Evolutionary conservation across 345 rosid genomes (phyloP), one percentile per base, ranked within the genome.

Genomic region (Garcia nutans): DNA sequence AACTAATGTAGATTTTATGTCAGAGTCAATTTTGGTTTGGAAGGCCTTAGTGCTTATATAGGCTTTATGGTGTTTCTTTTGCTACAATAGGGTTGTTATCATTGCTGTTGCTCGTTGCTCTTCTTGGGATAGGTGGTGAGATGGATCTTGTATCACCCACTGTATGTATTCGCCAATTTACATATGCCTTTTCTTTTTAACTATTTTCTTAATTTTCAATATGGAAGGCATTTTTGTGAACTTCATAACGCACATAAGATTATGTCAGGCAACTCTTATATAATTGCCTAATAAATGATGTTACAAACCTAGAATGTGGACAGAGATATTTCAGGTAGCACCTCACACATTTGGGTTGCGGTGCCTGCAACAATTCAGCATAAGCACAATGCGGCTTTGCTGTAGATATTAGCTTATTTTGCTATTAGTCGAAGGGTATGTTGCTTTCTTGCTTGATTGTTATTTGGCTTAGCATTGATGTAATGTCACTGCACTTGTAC

Each of bases 91-190:
- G 97, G 76, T 68, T 94, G 81, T 50, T 84, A 19, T 88, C 91
- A 11, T 78, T 94, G 50, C 64, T 85, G 68, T 76, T 86, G 73
- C 79, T 94, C 72, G 84, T 87, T 65, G 87, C 76, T 73, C 77
- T 94, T 16, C 91, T 92, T 69, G 94, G 90, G 24, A 9, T 86
- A 42, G 88, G 84, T 62, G 87, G 85, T 33, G 85, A 85, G 86
- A 77, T 87, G 84, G 86, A 84, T 81, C 68, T 86, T 78, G 55
- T 90, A 77, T 88, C 90, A 57, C 85, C 85, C 72, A 87, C 86
- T 68, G 98, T 92, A 84, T 74, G 89, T 71, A n/a, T 22, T 77
- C 41, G 11, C 33, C 11, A 8, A 4, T 63, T 62, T 28, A 54
- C 3, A 8, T 47, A 1, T 15, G 12, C 12, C 10, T 37, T 17